phyloP scores from a whole-genome alignment of 768 basidiomycete genomes.

The Butyriboletus loyo region DNA sequence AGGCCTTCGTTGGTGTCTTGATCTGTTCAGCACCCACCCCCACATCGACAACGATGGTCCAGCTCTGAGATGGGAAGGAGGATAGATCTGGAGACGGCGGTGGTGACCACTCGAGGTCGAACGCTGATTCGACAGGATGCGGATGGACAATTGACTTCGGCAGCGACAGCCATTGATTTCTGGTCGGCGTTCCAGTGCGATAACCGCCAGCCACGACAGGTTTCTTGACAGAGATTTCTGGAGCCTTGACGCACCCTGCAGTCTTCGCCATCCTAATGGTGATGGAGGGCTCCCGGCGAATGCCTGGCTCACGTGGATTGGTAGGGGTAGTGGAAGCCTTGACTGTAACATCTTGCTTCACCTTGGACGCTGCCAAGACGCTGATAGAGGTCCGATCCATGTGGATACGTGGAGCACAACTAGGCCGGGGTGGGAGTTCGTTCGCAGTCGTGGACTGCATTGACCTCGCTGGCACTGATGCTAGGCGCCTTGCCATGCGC shows the following conservation, averaged over 20 bases:
- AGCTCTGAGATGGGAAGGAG: conserved; percentile 7
- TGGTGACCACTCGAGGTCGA: background rate
- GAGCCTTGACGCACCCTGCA: background rate
- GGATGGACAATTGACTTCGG: background rate
- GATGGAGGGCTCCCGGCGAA: background rate
- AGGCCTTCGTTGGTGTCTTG: background rate
- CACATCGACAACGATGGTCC: background rate
- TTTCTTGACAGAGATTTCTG: background rate
- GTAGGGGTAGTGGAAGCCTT: background rate
- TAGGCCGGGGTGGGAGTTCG: background rate
- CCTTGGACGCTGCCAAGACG: background rate
- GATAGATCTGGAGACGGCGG: background rate
- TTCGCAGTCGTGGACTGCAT: background rate
- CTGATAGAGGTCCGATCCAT: background rate
- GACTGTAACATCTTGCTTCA: background rate
- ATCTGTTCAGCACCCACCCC: background rate
- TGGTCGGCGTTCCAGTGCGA: background rate
- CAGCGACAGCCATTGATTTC: background rate
- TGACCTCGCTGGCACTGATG: too few relatives aligned
- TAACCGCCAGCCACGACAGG: background rate
- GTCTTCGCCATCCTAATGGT: background rate
- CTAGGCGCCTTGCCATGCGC: background rate
- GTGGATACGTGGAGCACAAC: background rate
- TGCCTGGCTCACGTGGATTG: too few relatives aligned
- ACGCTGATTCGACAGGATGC: fast-evolving